These are phyloP conservation scores for Fusarium coicis DNA, from an alignment of 2,329 filamentous ascomycete species.

Conservation along the genomic window DNA sequence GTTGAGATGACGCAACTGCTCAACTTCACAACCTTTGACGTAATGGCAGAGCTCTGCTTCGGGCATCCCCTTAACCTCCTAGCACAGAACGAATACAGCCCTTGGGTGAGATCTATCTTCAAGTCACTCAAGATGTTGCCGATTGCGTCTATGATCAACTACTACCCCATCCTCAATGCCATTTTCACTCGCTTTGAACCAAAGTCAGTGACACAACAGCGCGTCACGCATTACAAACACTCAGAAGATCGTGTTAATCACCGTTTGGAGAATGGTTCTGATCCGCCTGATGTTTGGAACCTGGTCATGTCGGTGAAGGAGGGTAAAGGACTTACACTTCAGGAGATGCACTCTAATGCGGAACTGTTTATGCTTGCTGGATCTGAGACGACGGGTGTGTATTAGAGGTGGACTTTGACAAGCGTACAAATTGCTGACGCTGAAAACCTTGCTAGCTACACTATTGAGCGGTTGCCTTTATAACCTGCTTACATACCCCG, in stretches of 20 bases:
- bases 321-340: conserved; percentile 9
- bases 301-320: conserved; percentile 12
- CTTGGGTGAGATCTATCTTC: conserved; percentile 44
- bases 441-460: no score
- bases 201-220: conserved; percentile 5
- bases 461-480: conserved; percentile 3
- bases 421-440: no score
- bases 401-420: no score
- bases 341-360: conserved; percentile 23
- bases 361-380: conserved; percentile 24
- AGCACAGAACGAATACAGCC: conserved; percentile 37
- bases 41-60: conserved; percentile 43
- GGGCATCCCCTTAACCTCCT: conserved; percentile 43
- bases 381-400: conserved; percentile 18
- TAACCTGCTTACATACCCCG: not conserved
- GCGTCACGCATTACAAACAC: conserved; percentile 11
- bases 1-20: conserved; percentile 10
- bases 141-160: not conserved
- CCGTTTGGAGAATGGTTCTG: conserved; percentile 3
- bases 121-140: conserved; percentile 6
- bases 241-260: conserved; percentile 6
- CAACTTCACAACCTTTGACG: conserved; percentile 44
- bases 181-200: conserved; percentile 7
- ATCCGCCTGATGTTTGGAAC: conserved; percentile 24
- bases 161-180: conserved; percentile 3